Conservation (phyloP, 208 protist genomes). For the Trypanosoma caninum region DNA sequence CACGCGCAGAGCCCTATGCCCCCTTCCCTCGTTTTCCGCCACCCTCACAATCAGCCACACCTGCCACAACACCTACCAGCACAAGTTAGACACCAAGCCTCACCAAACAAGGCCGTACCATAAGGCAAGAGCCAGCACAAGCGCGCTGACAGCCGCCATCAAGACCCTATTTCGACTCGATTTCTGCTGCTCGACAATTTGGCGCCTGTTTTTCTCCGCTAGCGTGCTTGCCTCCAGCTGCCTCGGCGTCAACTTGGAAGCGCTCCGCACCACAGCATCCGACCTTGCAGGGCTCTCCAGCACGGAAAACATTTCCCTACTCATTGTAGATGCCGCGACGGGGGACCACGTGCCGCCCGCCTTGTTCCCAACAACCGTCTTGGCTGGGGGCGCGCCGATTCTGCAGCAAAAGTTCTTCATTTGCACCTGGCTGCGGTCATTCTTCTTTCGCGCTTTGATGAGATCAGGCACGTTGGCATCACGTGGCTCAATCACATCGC, state of each 20-base stretch:
- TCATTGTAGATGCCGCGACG: too few relatives aligned
- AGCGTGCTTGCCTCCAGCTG: slow-evolving; percentile 19
- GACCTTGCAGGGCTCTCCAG: too few relatives aligned
- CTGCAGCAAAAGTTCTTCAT: slow-evolving; percentile 50
- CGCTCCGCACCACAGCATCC: background rate
- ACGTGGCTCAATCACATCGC: slow-evolving; percentile 62
- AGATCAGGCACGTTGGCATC: slow-evolving; percentile 54
- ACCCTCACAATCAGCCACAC: background rate
- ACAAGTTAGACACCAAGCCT: background rate
- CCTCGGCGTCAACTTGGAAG: background rate
- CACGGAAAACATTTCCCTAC: too few relatives aligned
- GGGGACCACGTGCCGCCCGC: background rate
- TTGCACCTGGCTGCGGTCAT: slow-evolving; percentile 33
- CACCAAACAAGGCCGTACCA: too few relatives aligned
- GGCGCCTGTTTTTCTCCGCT: slow-evolving; percentile 11
- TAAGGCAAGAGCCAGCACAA: too few relatives aligned
- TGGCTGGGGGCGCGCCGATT: slow-evolving; percentile 22
- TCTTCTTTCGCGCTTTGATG: slow-evolving; percentile 64
- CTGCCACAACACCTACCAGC: background rate
- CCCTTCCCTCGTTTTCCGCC: background rate
- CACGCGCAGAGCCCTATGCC: background rate
- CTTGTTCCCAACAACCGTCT: background rate
- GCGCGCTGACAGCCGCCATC: background rate
- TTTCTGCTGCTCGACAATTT: slow-evolving; percentile 6
- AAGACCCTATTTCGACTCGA: background rate